Evolutionary conservation across 2,329 filamentous ascomycete genomes (phyloP), one percentile per base, ranked within the genome.

Genomic region (Bretziella fagacearum): DNA sequence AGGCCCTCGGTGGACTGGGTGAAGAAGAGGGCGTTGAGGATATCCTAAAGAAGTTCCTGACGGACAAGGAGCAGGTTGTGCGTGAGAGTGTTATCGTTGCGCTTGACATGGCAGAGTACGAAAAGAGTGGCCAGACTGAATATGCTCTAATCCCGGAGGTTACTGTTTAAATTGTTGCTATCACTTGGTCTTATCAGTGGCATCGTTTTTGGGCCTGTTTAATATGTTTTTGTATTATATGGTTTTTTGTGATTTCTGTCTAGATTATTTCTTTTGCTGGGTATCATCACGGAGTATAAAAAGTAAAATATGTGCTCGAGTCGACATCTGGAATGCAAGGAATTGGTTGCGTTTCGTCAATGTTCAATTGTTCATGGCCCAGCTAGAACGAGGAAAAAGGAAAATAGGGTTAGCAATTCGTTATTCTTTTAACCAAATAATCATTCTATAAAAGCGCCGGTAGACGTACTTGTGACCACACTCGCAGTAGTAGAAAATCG

Each of bases 81-180:
- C 77, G 86, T 51, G 91, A 98, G 59, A 96, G 89, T 62, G 79
- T 94, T 32, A 77, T 95, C 56, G 91, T 98, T 48, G 91, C 91
- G 37, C 70, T 98, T 54, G 91, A 98, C 62, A 98, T 98, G 85
- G 91, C 87, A 8, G 89, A 95, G 59, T 95, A 85, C 58, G 91
- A 98, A 69, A 85, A 83, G 68, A 83, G 78, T 55, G 83, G 84
- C 35, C 77, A 94, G 63, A 67, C 77, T 26, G 87, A 98, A 60
- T 98, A 98, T 68, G 91, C 91, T 40, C 72, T 94, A 57, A 80
- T 96, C 54, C 89, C 87, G 2, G 74, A 82, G 56, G 63, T 62
- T 54, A 56, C 61, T 49, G 65, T 63, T 51, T 66, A 56, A 7
- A 17, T 7, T 8, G 41, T 17, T 30, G 26, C 37, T 43, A 20